A percentile compares a stretch with the other conserved stretches of the same genome.
Evolutionary conservation across 352 stramenopile species (phyloP).

Genomic region (Lagenidium giganteum): DNA sequence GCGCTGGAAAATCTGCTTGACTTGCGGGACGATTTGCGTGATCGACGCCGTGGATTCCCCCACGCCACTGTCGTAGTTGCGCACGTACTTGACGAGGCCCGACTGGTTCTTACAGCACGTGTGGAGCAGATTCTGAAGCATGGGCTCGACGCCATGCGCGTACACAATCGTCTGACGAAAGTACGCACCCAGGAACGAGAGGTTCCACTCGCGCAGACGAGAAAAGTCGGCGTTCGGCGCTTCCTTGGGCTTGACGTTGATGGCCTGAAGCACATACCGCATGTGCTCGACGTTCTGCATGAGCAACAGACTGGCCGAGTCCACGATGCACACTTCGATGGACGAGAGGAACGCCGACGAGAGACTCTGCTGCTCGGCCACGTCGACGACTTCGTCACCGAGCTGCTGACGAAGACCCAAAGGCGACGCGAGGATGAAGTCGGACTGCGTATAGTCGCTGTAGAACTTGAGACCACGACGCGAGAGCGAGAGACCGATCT

Average conservation of each 20-base stretch:
- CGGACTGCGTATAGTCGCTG: conserved; percentile 69
- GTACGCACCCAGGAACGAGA: conserved; percentile 58
- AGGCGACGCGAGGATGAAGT: conserved; percentile 73
- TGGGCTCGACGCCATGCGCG: conserved; percentile 50
- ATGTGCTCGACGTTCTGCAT: conserved; percentile 85
- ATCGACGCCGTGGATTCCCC: conserved; percentile 46
- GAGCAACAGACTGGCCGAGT: conserved; percentile 68
- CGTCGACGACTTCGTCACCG: conserved; percentile 51
- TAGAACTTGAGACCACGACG: conserved; percentile 68
- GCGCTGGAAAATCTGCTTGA: conserved; percentile 82
- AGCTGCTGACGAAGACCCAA: conserved; percentile 65
- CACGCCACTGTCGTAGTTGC: conserved; percentile 36
- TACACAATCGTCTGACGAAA: conserved; percentile 76
- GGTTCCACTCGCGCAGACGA: conserved; percentile 68
- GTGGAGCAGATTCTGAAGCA: conserved; percentile 51
- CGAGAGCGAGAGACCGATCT: conserved; percentile 66
- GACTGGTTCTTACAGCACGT: conserved; percentile 53
- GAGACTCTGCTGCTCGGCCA: conserved; percentile 28
- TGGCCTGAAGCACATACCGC: conserved; percentile 46
- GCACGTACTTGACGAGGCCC: conserved; percentile 49
- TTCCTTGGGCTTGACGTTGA: conserved; percentile 64
- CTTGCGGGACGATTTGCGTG: conserved; percentile 52
- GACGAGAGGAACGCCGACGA: conserved; percentile 67
- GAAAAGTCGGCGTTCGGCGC: conserved; percentile 70
- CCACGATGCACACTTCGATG: conserved; percentile 78